Percentiles rank a stretch among this genome's conserved stretches.
phyloP scores from a whole-genome alignment of 805 yeast species.

The Saturnispora kantuleensis region DNA sequence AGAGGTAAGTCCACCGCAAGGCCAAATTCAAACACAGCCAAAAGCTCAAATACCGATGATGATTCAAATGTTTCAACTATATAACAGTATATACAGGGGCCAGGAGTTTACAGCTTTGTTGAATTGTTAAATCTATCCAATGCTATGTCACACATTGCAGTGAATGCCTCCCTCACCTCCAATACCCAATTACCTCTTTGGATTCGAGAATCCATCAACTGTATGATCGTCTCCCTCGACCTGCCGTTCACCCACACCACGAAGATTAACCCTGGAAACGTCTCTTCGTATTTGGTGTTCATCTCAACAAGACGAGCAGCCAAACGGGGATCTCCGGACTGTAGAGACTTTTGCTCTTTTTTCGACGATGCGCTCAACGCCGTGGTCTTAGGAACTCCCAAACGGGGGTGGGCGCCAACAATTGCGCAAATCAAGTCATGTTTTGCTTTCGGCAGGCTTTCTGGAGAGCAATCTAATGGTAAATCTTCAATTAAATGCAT shows the following conservation, averaged over 20 bases:
- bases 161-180: slow-evolving; percentile 61
- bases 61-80: no score
- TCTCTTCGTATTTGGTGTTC: slow-evolving; percentile 38
- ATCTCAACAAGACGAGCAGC: slow-evolving; percentile 39
- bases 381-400: slow-evolving; percentile 49
- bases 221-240: slow-evolving; percentile 53
- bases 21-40: no score
- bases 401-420: slow-evolving; percentile 84
- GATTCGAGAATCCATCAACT: slow-evolving; percentile 51
- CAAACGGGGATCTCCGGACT: slow-evolving; percentile 35
- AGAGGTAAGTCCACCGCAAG: no score
- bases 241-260: slow-evolving; percentile 89
- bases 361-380: slow-evolving; percentile 56
- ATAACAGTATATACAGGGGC: no score
- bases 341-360: slow-evolving; percentile 58
- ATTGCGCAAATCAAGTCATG: slow-evolving; percentile 32
- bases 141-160: slow-evolving; percentile 92
- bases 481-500: slow-evolving; percentile 2
- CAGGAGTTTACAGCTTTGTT: not conserved
- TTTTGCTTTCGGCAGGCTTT: not conserved
- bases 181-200: slow-evolving; percentile 37
- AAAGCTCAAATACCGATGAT: no score
- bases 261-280: slow-evolving; percentile 61
- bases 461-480: not conserved
- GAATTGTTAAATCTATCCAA: slow-evolving; percentile 45